Evolutionary conservation across 2,329 filamentous ascomycete species (phyloP), one percentile per base, ranked within the genome.

Genomic region (Alternaria dauci): DNA sequence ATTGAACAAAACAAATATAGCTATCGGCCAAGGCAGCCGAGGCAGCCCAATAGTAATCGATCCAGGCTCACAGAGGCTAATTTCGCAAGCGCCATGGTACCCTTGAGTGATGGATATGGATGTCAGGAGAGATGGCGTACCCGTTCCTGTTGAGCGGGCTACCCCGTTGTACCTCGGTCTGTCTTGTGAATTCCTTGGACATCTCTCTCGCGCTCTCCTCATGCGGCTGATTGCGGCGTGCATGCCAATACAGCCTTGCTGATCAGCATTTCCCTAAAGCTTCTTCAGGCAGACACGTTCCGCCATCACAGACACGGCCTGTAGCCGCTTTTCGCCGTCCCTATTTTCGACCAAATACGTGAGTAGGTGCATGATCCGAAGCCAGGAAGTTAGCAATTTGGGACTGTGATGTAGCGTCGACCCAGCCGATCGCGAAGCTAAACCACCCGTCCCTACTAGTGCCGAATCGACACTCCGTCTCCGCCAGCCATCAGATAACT

Each of bases 311-410:
- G 41, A 44, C 39, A 36, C 12, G 30, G 30, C 54, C 32, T 52
- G 47, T 18, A 52, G 47, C 55, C 55, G 39, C 55, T 46, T 46
- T 44, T 52, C 47, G 39, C 55, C 25, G 47, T 52, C 55, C 39
- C 20, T 23, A 23, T 52, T 6, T 51, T 32, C 20, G 32, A 44
- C 36, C 34, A 36, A 30, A 20, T 34, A 23, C 25, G 34, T 52
- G 20, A 36, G 48, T 23, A 16, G 38, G 34, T 25, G 36, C 34
- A 28, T 26, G 20, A 18, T 50, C 8, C 14, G 5, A 38, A 23
- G 23, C 23, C 46, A 50, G 34, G 20, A 36, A 50, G 20, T 36
- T 8, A 20, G 32, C 14, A 20, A 20, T 34, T 38, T 36, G 36
- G 46, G 32, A 23, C 23, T 25, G 30, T 20, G 42, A 36, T 30